Percentiles rank a stretch among this genome's conserved stretches.
Evolutionary conservation across 1,284 basidiomycete species (phyloP).

Genomic region (Chiua sp.): DNA sequence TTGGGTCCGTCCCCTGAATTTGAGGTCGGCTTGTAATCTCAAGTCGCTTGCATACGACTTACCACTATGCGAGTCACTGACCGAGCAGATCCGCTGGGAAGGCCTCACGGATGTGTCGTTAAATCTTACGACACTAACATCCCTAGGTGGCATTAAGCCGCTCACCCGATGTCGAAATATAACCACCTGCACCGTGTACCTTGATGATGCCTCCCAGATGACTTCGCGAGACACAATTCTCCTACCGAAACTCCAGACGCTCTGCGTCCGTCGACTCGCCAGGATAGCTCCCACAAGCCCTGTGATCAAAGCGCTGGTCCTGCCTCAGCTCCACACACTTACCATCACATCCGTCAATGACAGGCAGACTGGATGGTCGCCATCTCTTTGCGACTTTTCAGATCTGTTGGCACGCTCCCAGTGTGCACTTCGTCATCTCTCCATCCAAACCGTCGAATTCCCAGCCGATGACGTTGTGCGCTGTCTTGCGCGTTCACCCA

Average conservation of each 20-base stretch:
- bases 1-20: neutral
- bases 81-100: too few species aligned
- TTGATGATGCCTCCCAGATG: constrained; percentile 5
- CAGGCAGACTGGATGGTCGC: neutral
- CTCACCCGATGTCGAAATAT: constrained; percentile 21
- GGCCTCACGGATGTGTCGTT: constrained; percentile 18
- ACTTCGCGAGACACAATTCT: too few species aligned
- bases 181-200: constrained; percentile 21
- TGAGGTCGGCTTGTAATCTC: constrained; percentile 18
- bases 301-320: constrained; percentile 10
- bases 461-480: constrained; percentile 26
- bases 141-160: constrained; percentile 1
- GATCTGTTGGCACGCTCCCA: constrained; percentile 20
- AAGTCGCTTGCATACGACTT: constrained; percentile 3
- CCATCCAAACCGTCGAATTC: constrained; percentile 24
- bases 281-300: neutral
- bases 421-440: constrained; percentile 18
- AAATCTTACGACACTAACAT: constrained; percentile 13
- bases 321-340: constrained; percentile 23
- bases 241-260: constrained; percentile 7
- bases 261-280: constrained; percentile 19
- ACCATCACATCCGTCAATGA: constrained; percentile 14
- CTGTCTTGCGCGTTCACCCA: constrained; percentile 19
- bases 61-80: neutral
- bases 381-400: constrained; percentile 15